Percentiles rank a stretch among this genome's conserved stretches.
These are phyloP conservation scores for Calocybe gangraenosa DNA, from an alignment of 768 basidiomycete species.

Conservation along the genomic window DNA sequence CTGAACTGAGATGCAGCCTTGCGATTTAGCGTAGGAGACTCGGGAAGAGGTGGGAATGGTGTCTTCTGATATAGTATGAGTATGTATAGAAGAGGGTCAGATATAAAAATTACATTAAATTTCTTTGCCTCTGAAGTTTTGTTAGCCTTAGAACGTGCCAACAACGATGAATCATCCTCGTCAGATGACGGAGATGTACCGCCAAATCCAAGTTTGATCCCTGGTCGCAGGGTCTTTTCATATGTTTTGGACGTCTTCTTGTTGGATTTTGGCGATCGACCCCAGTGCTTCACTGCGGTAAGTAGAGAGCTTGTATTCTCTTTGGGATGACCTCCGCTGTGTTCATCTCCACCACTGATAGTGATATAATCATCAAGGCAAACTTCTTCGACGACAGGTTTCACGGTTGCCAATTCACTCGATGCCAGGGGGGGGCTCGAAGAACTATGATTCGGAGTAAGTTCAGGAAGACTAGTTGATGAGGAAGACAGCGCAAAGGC, in stretches of 20 bases:
- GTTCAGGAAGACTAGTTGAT: slow-evolving; percentile 50
- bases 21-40: slow-evolving; percentile 43
- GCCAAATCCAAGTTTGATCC: slow-evolving; percentile 33
- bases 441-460: slow-evolving; percentile 58
- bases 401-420: slow-evolving; percentile 33
- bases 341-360: slow-evolving; percentile 20
- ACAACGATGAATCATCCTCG: slow-evolving; percentile 24
- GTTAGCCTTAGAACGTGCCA: slow-evolving; percentile 24
- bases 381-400: slow-evolving; percentile 10
- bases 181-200: slow-evolving; percentile 24
- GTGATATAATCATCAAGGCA: slow-evolving; percentile 14
- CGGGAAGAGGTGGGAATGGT: slow-evolving; percentile 36
- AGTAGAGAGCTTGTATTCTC: slow-evolving; percentile 31
- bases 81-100: slow-evolving; percentile 9
- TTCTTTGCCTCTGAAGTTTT: slow-evolving; percentile 22
- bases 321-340: slow-evolving; percentile 19
- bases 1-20: slow-evolving; percentile 18
- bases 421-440: slow-evolving; percentile 56
- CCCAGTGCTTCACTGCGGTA: slow-evolving; percentile 42
- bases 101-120: slow-evolving; percentile 19
- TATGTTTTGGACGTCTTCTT: slow-evolving; percentile 22
- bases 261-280: slow-evolving; percentile 26
- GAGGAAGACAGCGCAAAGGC: slow-evolving; percentile 34
- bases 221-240: slow-evolving; percentile 29
- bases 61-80: slow-evolving; percentile 28